Conservation (phyloP, 73 alveolate genomes). For the Stentor roeselii region DNA sequence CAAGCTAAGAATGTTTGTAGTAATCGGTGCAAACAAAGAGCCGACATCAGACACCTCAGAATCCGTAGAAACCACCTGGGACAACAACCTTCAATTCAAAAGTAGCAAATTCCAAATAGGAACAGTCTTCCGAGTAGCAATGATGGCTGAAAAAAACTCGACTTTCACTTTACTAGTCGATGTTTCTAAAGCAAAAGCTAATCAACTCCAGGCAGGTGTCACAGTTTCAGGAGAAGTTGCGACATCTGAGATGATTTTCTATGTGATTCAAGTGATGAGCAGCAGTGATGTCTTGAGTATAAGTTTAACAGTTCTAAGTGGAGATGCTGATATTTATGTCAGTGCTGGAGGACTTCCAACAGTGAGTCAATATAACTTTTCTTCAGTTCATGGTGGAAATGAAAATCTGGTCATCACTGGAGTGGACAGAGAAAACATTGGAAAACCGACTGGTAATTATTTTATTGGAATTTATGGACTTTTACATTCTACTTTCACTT, state of each 20-base stretch:
- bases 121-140: neutral
- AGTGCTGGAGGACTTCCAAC: slow-evolving; percentile 23
- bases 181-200: neutral
- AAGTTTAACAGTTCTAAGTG: neutral
- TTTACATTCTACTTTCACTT: neutral
- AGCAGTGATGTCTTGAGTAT: neutral
- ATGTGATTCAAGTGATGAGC: neutral
- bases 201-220: neutral
- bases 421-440: neutral
- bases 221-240: neutral
- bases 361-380: neutral
- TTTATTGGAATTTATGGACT: slow-evolving; percentile 18
- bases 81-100: too few relatives aligned
- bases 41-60: neutral
- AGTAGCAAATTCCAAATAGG: neutral
- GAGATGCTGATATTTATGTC: slow-evolving; percentile 24
- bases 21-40: neutral
- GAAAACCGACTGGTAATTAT: neutral
- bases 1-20: neutral
- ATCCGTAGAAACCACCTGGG: neutral
- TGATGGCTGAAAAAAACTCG: neutral
- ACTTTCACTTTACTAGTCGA: neutral
- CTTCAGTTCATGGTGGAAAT: neutral
- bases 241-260: neutral
- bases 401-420: slow-evolving; percentile 4